Base-by-base conservation (phyloP, 2,329 filamentous ascomycete genomes). In the Claviceps sp. region DNA sequence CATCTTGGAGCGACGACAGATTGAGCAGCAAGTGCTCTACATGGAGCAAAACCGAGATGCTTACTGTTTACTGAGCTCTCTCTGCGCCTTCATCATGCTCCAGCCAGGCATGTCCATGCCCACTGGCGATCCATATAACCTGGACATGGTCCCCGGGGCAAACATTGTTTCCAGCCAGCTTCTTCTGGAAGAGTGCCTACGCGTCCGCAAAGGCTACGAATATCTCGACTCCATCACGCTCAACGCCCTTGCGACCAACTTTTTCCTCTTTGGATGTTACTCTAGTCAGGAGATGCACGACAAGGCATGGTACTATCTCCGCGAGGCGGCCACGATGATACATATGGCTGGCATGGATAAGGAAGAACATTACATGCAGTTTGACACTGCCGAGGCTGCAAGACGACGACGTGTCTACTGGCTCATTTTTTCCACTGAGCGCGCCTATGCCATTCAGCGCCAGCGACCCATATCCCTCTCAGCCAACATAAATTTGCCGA, bases 261-360 rank as follows among this genome's bases (percentile, higher is more conserved):
- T 86, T 66, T 89, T 91, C 64, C 65, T 91, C 26, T 89, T 87
- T 59, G 84, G 79, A 40, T 84, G 82, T 53, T 80, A 84, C 63
- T 84, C 85, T 55, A 83, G 80, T 40, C 70, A 87, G 47, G 84
- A 88, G 56, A 74, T 82, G 63, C 84, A 89, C 63, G 81, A 85
- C 56, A 82, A 82, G 64, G 86, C 85, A 1, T 91, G 86, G 86
- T 89, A 82, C 62, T 81, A 88, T 63, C 71, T 91, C 9, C 81
- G 86, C 26, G 86, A 93, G 66, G 84, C 85, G 5, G 84, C 81
- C 1, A 89, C 86, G 5, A 72, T 91, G 65, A 74, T 77, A 30
- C 75, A 81, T 59, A 76, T 84, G 59, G 65, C 72, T 30, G 74
- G 73, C 50, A 77, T 84, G 77, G 72, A 76, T 60, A 79, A 79